Conservation (phyloP, 2,329 filamentous ascomycete genomes). For the Fusarium penzigii region DNA sequence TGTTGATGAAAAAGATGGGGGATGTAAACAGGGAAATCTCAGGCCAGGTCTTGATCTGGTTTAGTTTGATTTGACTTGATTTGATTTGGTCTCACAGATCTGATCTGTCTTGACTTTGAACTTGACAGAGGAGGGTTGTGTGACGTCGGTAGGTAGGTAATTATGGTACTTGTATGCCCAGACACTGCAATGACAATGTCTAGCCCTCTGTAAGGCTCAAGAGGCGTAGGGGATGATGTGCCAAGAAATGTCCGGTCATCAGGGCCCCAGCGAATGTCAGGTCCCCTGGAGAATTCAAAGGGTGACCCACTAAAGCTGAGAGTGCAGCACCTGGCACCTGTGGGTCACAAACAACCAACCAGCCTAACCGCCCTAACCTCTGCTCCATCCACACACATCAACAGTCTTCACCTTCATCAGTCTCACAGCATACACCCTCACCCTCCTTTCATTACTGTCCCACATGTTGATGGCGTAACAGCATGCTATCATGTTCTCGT, state of each 20-base stretch:
- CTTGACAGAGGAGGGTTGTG: no score
- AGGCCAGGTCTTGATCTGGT: background rate
- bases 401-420: no score
- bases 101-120: no score
- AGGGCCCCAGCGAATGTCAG: background rate
- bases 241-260: background rate
- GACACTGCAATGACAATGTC: background rate
- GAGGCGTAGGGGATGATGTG: background rate
- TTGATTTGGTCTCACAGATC: no score
- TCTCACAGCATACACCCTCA: no score
- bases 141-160: background rate
- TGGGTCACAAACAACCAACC: background rate
- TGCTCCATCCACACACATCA: no score
- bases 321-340: background rate
- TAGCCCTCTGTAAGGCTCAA: background rate
- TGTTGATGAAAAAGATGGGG: background rate
- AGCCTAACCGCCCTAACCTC: background rate
- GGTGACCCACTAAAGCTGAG: background rate
- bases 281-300: background rate
- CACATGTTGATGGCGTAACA: slow-evolving; percentile 16
- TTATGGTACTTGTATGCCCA: no score
- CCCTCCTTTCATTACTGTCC: no score
- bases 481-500: slow-evolving; percentile 26
- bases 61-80: no score
- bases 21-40: background rate